Evolutionary conservation across 306 rosid species (phyloP).

Genomic region (Rosa rugosa): DNA sequence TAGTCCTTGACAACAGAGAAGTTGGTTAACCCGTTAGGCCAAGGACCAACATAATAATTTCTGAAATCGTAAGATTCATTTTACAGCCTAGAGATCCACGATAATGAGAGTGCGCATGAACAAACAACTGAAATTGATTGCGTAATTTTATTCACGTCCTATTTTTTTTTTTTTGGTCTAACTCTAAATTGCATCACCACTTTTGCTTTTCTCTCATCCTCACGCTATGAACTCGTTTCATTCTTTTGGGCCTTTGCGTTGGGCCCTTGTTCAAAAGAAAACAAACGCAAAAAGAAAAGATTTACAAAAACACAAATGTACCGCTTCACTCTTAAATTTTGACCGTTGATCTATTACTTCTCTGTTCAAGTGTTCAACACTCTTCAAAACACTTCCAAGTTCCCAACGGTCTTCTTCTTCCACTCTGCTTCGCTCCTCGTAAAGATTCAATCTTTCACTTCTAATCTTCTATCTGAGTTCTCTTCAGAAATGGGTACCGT

Average conservation of each 20-base stretch:
- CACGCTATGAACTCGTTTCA: not conserved
- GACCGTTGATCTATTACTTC: not conserved
- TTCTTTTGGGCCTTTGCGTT: not conserved
- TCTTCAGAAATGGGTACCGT: slow-evolving; percentile 35
- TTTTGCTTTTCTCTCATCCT: too few species aligned
- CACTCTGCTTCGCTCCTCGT: not conserved
- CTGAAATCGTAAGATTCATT: too few species aligned
- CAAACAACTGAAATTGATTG: too few species aligned
- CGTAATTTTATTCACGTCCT: too few species aligned
- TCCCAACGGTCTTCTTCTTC: slow-evolving; percentile 20
- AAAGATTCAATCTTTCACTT: slow-evolving; percentile 13
- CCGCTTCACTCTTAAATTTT: not conserved
- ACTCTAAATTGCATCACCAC: not conserved
- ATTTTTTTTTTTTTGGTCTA: not conserved
- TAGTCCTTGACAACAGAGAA: too few species aligned
- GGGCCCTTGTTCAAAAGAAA: not conserved
- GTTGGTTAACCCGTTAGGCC: too few species aligned
- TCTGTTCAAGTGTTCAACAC: not conserved
- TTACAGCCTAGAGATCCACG: too few species aligned
- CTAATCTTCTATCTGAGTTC: slow-evolving; percentile 9
- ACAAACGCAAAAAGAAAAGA: not conserved
- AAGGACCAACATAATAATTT: too few species aligned
- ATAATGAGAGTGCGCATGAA: too few species aligned
- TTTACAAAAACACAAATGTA: not conserved
- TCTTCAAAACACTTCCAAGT: not conserved